Evolutionary conservation across 768 basidiomycete species (phyloP), one percentile per base, ranked within the genome.

Genomic region (Pulveroboletus sp.): DNA sequence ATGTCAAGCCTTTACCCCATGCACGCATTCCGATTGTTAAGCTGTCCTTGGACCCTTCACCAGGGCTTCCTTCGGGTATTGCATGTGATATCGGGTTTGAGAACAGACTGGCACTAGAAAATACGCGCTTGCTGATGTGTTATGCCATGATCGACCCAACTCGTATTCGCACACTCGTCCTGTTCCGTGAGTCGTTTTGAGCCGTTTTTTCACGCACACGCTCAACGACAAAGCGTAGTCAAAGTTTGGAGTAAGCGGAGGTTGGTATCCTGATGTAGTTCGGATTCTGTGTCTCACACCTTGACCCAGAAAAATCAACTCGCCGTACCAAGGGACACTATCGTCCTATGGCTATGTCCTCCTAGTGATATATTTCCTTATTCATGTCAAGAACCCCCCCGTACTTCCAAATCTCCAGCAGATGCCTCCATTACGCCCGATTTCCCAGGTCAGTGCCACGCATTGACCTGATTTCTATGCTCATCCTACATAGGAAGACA

Each of bases 11-110:
- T 10, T 76, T 99, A 21, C 94, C 95, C 9, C 89, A 93, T 71
- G 95, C 95, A 10, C 87, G 95, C 61, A 97, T 98, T 76, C 95
- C 95, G 31, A 99, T 99, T 65, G 92, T 99, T 64, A 99, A 99
- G 74, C 78, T 99, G 47, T 92, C 89, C 21, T 80, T 98, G 24
- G 86, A 91, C 65, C 89, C 91, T 15, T 89, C 89, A 3, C 84
- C 83, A 10, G 82, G 84, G 5, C 73, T 92, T 13, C 86, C 86
- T 8, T 78, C 82, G 44, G 94, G 93, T 49, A 95, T 99, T 59
- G 89, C 94, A 7, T 97, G 95, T 66, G 95, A 99, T 68, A 99
- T 99, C 57, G 95, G 95, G 15, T 98, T 98, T 60, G 95, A 96
- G 75, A 98, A 98, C 71, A 81, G 94, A 62, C 77, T 99, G 47